Conservation (phyloP, 1,284 basidiomycete genomes). For the Fomitiporia mediterranea region DNA sequence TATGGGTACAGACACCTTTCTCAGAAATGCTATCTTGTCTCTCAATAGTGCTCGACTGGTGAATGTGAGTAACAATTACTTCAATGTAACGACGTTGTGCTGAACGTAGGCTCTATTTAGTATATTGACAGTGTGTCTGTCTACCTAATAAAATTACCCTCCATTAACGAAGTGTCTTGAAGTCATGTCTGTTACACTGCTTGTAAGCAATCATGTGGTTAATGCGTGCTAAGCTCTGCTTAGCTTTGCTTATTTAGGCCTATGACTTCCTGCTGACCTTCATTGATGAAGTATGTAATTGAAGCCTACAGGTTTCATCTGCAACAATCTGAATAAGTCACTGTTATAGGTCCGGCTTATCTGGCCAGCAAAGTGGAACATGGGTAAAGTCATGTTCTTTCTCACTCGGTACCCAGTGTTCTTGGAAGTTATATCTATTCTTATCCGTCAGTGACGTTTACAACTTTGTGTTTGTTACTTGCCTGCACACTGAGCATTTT, state of each 20-base stretch:
- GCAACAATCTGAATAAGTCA: background rate
- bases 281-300: slow-evolving; percentile 2
- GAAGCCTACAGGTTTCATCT: no score
- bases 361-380: slow-evolving; percentile 12
- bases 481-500: background rate
- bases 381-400: slow-evolving; percentile 11
- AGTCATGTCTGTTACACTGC: slow-evolving; percentile 4
- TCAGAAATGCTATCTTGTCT: no score
- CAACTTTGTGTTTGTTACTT: background rate
- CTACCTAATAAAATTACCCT: no score
- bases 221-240: no score
- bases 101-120: no score
- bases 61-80: no score
- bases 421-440: background rate
- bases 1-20: no score
- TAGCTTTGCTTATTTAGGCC: background rate
- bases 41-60: no score
- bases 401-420: slow-evolving; percentile 14
- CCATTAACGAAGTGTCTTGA: no score
- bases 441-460: slow-evolving; percentile 2
- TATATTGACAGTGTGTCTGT: no score
- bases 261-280: slow-evolving; percentile 6
- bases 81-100: no score
- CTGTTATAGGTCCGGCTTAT: slow-evolving; percentile 12
- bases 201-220: background rate